Evolutionary conservation across 2,329 filamentous ascomycete species (phyloP).

Genomic region (Parafenestella ontariensis): DNA sequence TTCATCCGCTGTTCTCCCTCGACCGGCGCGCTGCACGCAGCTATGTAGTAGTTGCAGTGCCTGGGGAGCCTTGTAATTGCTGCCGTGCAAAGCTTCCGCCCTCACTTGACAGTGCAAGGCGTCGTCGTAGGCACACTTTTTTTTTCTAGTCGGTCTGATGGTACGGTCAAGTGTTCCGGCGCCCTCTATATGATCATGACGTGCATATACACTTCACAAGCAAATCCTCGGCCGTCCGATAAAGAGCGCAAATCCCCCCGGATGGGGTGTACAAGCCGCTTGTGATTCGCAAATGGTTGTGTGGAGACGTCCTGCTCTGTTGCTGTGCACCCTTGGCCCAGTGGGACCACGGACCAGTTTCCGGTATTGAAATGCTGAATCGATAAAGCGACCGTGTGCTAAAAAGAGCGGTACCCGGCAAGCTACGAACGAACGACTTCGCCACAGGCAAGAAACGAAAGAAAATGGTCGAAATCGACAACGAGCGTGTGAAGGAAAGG

Average conservation of each 20-base stretch:
- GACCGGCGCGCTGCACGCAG: neutral
- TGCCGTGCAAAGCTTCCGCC: neutral
- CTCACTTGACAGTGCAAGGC: neutral
- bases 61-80: neutral
- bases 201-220: slow-evolving; percentile 3
- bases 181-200: slow-evolving; percentile 10
- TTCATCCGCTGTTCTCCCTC: slow-evolving; percentile 15
- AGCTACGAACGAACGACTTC: slow-evolving; percentile 6
- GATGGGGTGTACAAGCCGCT: slow-evolving; percentile 7
- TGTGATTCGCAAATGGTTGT: slow-evolving; percentile 8
- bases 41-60: neutral
- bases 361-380: slow-evolving; percentile 13
- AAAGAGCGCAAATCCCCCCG: neutral
- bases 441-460: slow-evolving; percentile 17
- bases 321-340: slow-evolving; percentile 15
- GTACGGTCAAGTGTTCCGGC: no score
- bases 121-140: neutral
- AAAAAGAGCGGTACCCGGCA: neutral
- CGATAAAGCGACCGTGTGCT: slow-evolving; percentile 11
- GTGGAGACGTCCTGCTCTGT: slow-evolving; percentile 14
- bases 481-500: slow-evolving; percentile 33
- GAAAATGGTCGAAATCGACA: slow-evolving; percentile 17
- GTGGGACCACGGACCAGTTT: slow-evolving; percentile 20
- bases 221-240: slow-evolving; percentile 4
- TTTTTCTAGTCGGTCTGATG: no score